Percentiles rank a stretch among this genome's conserved stretches.
These are phyloP conservation scores for Amanita molliuscula DNA, from an alignment of 768 basidiomycete genomes.

Conservation along the genomic window DNA sequence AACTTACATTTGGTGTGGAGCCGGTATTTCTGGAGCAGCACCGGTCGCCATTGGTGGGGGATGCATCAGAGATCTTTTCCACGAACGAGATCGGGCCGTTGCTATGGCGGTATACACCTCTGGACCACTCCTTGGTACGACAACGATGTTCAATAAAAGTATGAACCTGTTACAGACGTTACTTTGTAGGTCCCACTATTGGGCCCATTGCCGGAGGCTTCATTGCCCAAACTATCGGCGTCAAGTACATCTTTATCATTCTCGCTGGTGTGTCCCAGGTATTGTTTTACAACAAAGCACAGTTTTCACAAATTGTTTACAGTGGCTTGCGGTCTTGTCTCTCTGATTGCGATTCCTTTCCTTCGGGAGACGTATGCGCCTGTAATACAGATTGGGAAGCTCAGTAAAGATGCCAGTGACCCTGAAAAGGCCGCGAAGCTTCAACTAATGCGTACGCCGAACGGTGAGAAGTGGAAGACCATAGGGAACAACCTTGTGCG, in stretches of 20 bases:
- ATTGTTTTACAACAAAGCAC: neutral
- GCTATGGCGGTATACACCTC: conserved; percentile 64
- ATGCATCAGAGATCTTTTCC: conserved; percentile 56
- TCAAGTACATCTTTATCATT: conserved; percentile 51
- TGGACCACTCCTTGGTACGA: conserved; percentile 49
- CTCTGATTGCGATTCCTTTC: conserved; percentile 44
- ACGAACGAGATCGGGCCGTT: conserved; percentile 38
- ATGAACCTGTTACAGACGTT: neutral
- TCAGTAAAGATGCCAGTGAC: conserved; percentile 21
- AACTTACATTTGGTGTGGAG: conserved; percentile 20
- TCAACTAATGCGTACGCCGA: conserved; percentile 10
- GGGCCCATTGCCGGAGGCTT: conserved; percentile 62
- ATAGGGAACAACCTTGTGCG: conserved; percentile 52
- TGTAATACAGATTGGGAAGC: conserved; percentile 43
- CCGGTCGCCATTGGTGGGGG: conserved; percentile 62
- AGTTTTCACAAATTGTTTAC: neutral
- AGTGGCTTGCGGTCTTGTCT: conserved; percentile 32
- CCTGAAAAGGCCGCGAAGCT: conserved; percentile 27
- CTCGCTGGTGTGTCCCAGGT: conserved; percentile 23
- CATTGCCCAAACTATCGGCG: conserved; percentile 45
- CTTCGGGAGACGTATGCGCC: conserved; percentile 71
- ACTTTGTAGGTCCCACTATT: conserved; percentile 34
- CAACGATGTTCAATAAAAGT: neutral
- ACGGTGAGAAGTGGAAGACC: conserved; percentile 24
- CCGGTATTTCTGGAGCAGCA: conserved; percentile 53